Base-by-base conservation (phyloP, 2,329 filamentous ascomycete genomes). In the Exserohilum turcica region DNA sequence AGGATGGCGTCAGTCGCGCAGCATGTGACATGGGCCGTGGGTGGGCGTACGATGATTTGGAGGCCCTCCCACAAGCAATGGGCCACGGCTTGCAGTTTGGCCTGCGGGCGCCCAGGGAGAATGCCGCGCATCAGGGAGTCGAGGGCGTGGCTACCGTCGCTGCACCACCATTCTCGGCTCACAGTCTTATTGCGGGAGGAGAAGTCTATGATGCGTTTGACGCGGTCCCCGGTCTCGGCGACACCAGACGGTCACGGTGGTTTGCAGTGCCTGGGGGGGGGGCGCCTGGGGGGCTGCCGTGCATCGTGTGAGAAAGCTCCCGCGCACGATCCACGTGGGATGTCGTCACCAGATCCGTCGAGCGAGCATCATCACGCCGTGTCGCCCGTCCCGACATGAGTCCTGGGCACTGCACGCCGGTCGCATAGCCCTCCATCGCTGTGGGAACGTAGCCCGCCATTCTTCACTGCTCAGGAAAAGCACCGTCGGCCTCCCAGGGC, bases 51-150 rank as follows among this genome's bases (percentile, higher is more conserved):
- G 74, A 91, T 86, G 63, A 93, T 82, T 64, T 89, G 86, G 68
- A 84, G 82, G 61, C 82, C 82, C 66, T 89, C 83, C 88, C 89
- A 94, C 72, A 84, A 81, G 72, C 86, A 88, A 56, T 86, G 88
- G 74, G 85, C 85, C 72, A 92, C 80, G 77, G 88, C 86, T 81
- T 92, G 89, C 68, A 91, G 86, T 80, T 85, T 88, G 67, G 87
- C 82, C 80, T 85, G 85, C 73, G 91, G 89, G 79, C 87, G 85
- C 74, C 90, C 90, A 60, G 91, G 91, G 66, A 92, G 82, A 77
- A 92, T 85, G 72, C 86, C 84, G 81, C 87, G 86, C 89, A 92
- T 92, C 75, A 54, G 54, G 46, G 42, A 33, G 54, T 43, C 36
- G 21, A 48, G 31, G 19, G 38, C 21, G 46, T 40, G 29, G 51